Conservation (phyloP, 805 yeast genomes). For the Lipomyces japonicus region DNA sequence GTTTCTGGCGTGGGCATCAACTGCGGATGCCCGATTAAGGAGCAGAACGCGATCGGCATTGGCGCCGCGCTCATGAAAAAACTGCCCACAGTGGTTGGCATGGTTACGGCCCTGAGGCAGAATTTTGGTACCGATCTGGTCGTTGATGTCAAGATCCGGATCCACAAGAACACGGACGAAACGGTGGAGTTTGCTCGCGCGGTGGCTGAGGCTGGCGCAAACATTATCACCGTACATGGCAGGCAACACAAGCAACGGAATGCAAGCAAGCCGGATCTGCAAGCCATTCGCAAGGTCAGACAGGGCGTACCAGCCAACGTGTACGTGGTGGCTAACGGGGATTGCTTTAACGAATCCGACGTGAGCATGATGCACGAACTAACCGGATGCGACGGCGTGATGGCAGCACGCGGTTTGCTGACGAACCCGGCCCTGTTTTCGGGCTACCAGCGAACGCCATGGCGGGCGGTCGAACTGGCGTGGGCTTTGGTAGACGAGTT, state of each 20-base stretch:
- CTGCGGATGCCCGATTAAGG: conserved; percentile 97
- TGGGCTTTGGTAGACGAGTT: conserved; percentile 73
- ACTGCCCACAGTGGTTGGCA: conserved; percentile 70
- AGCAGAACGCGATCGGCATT: conserved; percentile 91
- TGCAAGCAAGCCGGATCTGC: conserved; percentile 74
- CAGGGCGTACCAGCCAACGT: conserved; percentile 46
- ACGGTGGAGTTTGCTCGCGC: conserved; percentile 68
- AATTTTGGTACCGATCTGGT: conserved; percentile 69
- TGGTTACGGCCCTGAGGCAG: conserved; percentile 79
- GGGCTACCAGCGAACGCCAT: conserved; percentile 71
- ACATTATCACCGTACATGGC: conserved; percentile 92
- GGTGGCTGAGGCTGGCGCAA: conserved; percentile 86
- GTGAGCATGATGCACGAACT: conserved; percentile 55
- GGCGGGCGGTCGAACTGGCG: conserved; percentile 84
- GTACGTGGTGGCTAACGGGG: conserved; percentile 98
- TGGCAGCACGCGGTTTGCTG: conserved; percentile 90
- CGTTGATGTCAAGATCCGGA: conserved; percentile 87
- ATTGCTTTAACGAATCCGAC: conserved; percentile 68
- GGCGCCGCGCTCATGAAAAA: conserved; percentile 93
- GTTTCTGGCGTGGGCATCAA: conserved; percentile 93
- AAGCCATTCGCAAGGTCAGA: conserved; percentile 68
- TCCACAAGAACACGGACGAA: conserved; percentile 69
- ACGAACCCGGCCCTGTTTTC: conserved; percentile 85
- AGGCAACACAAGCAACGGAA: conserved; percentile 81
- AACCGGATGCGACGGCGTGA: conserved; percentile 86